Evolutionary conservation across 345 rosid genomes (phyloP).

Genomic region (Jatropha curcas): DNA sequence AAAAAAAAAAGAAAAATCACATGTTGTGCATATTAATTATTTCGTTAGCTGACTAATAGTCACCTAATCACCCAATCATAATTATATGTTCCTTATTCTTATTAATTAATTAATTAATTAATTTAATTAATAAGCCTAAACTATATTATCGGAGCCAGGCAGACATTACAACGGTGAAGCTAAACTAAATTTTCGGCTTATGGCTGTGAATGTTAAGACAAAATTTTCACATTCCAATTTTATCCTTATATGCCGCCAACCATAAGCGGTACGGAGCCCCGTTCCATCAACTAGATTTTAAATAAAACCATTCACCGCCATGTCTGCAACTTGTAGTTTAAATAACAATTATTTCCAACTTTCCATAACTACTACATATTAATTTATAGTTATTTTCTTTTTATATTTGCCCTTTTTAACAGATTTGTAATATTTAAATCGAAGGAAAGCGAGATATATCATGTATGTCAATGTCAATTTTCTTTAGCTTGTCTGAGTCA

Average conservation of each 20-base stretch:
- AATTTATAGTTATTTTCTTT: too few species aligned
- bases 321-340: background rate
- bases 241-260: background rate
- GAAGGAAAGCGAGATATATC: too few species aligned
- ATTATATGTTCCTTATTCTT: background rate
- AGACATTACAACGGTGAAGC: too few species aligned
- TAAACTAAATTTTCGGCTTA: too few species aligned
- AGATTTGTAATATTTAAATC: background rate
- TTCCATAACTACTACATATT: too few species aligned
- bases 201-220: background rate
- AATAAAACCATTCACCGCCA: background rate
- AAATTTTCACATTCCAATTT: background rate
- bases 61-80: background rate
- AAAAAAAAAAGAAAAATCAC: background rate
- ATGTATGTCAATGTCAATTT: too few species aligned
- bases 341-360: too few species aligned
- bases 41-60: background rate
- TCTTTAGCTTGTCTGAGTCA: too few species aligned
- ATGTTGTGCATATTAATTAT: background rate
- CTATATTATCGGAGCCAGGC: too few species aligned
- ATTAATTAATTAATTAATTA: too few species aligned
- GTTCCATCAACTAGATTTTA: background rate
- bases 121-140: too few species aligned
- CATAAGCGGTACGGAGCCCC: background rate
- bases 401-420: too few species aligned